Base-by-base conservation (phyloP, 257 asterid genomes). In the Salvia rosmarinus region DNA sequence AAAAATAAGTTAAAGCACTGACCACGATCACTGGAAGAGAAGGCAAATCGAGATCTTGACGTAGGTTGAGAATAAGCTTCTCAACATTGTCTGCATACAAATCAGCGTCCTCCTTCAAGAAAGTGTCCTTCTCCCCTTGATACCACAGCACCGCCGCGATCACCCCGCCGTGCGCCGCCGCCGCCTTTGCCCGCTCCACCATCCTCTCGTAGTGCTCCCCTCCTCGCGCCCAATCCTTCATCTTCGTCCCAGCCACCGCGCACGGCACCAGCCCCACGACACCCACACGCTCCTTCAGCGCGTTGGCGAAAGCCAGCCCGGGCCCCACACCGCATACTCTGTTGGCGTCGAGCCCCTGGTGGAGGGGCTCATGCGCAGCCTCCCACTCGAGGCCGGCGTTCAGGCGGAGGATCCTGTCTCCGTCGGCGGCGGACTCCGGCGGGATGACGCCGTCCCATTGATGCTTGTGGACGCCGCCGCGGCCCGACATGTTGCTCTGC, bases 401-500 rank as follows among this genome's bases (percentile, higher is more conserved):
- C 57, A 91, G 87, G 70, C 91, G 97, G 89, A 78, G 64, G 75
- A 89, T 84, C 13, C 44, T 80, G 70, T 85, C 35, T 19, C 72
- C 54, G 72, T 89, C 92, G 0, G 92, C 74, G 65, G 67, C 10
- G 80, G 83, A 84, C 6, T 84, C 89, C 3, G 85, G 82, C 3
- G 95, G 97, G 17, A 89, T 86, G 69, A 91, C 32, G 71, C 89
- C 87, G 83, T 89, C 83, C 96, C 97, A 89, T 46, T 71, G 84
- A 58, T 77, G 78, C 25, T 70, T 68, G 82, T 68, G 74, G 13
- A 89, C 88, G 70, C 97, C 96, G 73, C 92, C 96, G 25, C 97
- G 91, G 68, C 97, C 96, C 40, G 95, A 85, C 97, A 91, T 91
- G 90, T 91, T 91, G 87, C 95, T 89, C 75, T 91, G 96, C 44